Base-by-base conservation (phyloP, 495 filamentous ascomycete genomes). In the Thozetella sp. region DNA sequence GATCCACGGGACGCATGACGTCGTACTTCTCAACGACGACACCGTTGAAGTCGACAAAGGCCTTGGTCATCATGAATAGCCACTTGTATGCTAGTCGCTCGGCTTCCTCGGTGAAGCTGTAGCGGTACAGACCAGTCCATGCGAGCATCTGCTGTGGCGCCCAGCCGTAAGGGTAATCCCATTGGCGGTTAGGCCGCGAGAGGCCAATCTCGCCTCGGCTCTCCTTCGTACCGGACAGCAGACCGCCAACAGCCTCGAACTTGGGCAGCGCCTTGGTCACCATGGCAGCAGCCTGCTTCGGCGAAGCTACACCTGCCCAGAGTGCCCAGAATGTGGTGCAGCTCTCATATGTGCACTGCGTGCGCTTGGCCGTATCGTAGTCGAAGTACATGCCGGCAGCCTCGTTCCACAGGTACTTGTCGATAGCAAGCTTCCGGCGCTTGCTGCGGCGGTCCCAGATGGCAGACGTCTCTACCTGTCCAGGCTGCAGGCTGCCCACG, bases 1-100 rank as follows among this genome's bases (percentile, higher is more conserved):
- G 91, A 65, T 94, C 92, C 63, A 93, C 85, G 22, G 87, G 87
- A 54, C 91, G 77, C 51, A 95, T 98, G 50, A 99, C 95, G 74
- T 99, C 91, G 77, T 99, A 99, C 72, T 99, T 99, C 77, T 99
- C 95, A 0, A 97, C 95, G 20, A 99, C 93, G 25, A 97, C 92
- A 22, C 95, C 95, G 65, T 97, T 97, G 80, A 93, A 98, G 67
- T 99, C 93, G 23, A 96, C 91, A 75, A 98, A 99, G 0, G 93
- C 91, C 72, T 95, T 96, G 27, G 91, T 97, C 64, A 97, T 90
- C 94, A 97, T 98, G 72, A 92, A 96, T 22, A 97, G 76, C 95
- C 95, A 99, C 70, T 92, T 92, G 74, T 98, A 98, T 0, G 91
- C 88, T 40, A 99, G 74, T 22, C 93, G 80, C 74, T 96, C 89